Evolutionary conservation across 768 basidiomycete species (phyloP), one percentile per base, ranked within the genome.

Genomic region (Hygrophoropsis aurantiaca): DNA sequence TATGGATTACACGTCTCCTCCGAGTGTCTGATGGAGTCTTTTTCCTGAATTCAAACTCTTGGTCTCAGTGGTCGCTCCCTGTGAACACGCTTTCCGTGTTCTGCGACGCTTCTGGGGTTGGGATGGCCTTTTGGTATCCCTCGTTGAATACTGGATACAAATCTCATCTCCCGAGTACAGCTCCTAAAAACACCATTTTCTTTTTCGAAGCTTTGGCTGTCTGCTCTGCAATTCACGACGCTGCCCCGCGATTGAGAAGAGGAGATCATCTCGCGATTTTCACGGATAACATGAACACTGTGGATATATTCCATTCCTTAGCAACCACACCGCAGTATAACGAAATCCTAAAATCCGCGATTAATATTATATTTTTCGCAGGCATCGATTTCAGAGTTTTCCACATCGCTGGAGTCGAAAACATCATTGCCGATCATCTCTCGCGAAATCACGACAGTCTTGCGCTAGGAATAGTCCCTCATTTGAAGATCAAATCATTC

Each of bases 261-360:
- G 36, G 30, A n/a, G 16, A 18, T 11, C 30, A 34, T 1, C 18
- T 66, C 3, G 48, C 49, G 1, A 40, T 67, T 2, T 64, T 47
- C 45, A 61, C 62, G 0, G 74, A 74, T 39, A 72, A 59, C 25
- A 24, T 53, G 0, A 70, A 70, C 52, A 63, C 67, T 0, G 65
- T 73, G 1, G 39, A 55, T 1, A 60, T 74, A 4, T 74, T 74
- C 40, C 53, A 52, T 39, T 43, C 53, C 20, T 46, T 64, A 11
- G 32, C 38, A 13, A 56, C 59, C 6, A 9, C n/a, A 5, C 45
- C 42, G 4, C 36, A 5, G 21, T 19, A 7, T 42, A 42, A 44
- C 18, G n/a, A n/a, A n/a, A n/a, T n/a, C n/a, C n/a, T n/a, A n/a
- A n/a, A n/a, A n/a, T n/a, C n/a, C n/a, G n/a, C n/a, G n/a, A n/a